Evolutionary conservation across 441 rosid species (phyloP).

Genomic region (Manihot esculenta): DNA sequence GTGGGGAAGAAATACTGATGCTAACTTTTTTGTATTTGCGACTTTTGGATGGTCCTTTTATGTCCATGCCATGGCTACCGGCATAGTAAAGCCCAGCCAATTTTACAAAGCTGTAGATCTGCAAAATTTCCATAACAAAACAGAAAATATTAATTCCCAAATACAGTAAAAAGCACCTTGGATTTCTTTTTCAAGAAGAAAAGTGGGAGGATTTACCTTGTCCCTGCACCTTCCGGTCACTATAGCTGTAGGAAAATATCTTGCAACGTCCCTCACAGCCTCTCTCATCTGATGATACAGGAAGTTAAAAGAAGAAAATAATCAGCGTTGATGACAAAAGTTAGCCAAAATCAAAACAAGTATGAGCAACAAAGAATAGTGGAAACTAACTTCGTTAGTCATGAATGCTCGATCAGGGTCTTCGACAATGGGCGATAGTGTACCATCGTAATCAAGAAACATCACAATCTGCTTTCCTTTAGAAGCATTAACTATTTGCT

Average conservation of each 20-base stretch:
- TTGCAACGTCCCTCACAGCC: constrained; percentile 59
- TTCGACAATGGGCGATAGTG: constrained; percentile 86
- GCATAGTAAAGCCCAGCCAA: constrained; percentile 86
- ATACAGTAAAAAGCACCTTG: not conserved
- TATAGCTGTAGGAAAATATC: constrained; percentile 79
- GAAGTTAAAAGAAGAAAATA: not conserved
- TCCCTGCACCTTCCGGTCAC: constrained; percentile 90
- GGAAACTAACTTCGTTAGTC: constrained; percentile 58
- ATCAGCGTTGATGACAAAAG: not conserved
- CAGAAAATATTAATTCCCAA: not conserved
- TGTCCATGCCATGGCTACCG: constrained; percentile 99
- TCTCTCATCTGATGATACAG: constrained; percentile 57
- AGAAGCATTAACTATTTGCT: constrained; percentile 61
- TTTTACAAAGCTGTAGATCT: constrained; percentile 82
- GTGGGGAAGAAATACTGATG: not conserved
- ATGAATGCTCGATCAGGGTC: constrained; percentile 90
- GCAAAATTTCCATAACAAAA: constrained; percentile 4
- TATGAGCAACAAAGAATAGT: not conserved
- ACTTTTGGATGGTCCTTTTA: constrained; percentile 73
- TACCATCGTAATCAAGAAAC: constrained; percentile 93
- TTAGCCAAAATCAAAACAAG: not conserved
- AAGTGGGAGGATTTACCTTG: constrained; percentile 48
- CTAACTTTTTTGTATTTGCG: constrained; percentile 49
- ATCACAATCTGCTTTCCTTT: constrained; percentile 77
- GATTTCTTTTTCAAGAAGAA: not conserved